phyloP scores from a whole-genome alignment of 2,329 filamentous ascomycete species.

The Chalaropsis thielavioides region DNA sequence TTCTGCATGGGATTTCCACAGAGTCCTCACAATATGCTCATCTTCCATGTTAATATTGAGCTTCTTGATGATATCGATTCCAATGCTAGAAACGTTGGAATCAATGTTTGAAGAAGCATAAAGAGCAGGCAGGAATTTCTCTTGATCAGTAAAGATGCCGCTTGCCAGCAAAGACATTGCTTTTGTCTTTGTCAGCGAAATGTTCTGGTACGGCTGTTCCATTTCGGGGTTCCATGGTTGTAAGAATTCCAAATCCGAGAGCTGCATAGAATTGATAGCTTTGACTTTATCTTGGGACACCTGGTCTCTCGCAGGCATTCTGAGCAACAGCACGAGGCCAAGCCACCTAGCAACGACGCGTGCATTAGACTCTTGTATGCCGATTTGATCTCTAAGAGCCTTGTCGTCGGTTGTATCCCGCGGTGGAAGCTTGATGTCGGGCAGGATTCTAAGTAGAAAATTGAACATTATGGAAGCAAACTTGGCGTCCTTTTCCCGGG shows the following conservation, averaged over 20 bases:
- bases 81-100: slow-evolving; percentile 65
- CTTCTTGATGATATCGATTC: slow-evolving; percentile 77
- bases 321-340: slow-evolving; percentile 58
- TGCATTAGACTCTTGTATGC: slow-evolving; percentile 55
- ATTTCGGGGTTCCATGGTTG: slow-evolving; percentile 40
- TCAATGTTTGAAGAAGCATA: slow-evolving; percentile 75
- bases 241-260: slow-evolving; percentile 54
- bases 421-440: slow-evolving; percentile 55
- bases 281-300: slow-evolving; percentile 1
- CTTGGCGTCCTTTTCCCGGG: slow-evolving; percentile 37
- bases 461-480: slow-evolving; percentile 50
- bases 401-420: slow-evolving; percentile 68
- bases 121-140: slow-evolving; percentile 71
- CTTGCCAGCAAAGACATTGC: slow-evolving; percentile 62
- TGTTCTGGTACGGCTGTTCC: slow-evolving; percentile 17
- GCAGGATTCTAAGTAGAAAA: slow-evolving; percentile 61
- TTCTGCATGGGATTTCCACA: slow-evolving; percentile 63
- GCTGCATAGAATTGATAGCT: slow-evolving; percentile 30
- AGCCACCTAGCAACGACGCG: slow-evolving; percentile 61
- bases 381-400: slow-evolving; percentile 49
- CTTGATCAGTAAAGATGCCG: slow-evolving; percentile 68
- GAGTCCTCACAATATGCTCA: slow-evolving; percentile 40
- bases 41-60: slow-evolving; percentile 63
- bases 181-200: slow-evolving; percentile 37
- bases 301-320: slow-evolving; percentile 20